Conservation (phyloP, 768 basidiomycete genomes). For the Pleurotus giganteus region DNA sequence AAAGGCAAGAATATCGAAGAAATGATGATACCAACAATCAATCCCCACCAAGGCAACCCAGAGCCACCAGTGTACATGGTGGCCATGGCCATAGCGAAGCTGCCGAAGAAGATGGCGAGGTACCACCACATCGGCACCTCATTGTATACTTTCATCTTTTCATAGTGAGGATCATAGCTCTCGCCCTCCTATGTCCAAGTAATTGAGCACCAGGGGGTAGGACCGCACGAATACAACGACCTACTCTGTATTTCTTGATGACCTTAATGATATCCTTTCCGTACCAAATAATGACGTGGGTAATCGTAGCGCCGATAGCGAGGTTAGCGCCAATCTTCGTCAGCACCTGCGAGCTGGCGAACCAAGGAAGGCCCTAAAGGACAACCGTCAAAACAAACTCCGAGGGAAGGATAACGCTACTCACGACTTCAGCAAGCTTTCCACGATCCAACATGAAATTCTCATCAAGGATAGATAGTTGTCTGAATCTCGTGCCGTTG, state of each 20-base stretch:
- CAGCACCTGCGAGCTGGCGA: constrained; percentile 42
- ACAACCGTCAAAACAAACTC: constrained; percentile 14
- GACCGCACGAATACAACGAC: not conserved
- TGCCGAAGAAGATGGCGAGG: constrained; percentile 36
- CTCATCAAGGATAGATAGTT: constrained; percentile 48
- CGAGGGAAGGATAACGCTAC: constrained; percentile 22
- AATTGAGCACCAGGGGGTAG: not conserved
- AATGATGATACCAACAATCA: constrained; percentile 52
- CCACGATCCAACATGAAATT: constrained; percentile 46
- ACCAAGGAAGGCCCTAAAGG: constrained; percentile 41
- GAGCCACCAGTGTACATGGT: constrained; percentile 52
- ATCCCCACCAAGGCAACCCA: constrained; percentile 59
- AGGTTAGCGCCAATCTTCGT: constrained; percentile 35
- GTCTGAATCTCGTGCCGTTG: constrained; percentile 49
- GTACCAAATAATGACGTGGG: constrained; percentile 53
- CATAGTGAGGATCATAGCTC: constrained; percentile 50
- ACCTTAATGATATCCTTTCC: constrained; percentile 43
- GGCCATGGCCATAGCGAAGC: constrained; percentile 51
- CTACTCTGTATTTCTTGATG: constrained; percentile 39
- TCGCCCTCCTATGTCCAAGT: constrained; percentile 24
- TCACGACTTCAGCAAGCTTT: constrained; percentile 43
- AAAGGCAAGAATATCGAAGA: constrained; percentile 49
- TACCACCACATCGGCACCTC: constrained; percentile 56
- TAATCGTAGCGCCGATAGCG: constrained; percentile 46
- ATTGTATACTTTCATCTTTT: constrained; percentile 47